Evolutionary conservation across 1,139 yeast genomes (phyloP), one percentile per base, ranked within the genome.

Genomic region (Candida albicans): DNA sequence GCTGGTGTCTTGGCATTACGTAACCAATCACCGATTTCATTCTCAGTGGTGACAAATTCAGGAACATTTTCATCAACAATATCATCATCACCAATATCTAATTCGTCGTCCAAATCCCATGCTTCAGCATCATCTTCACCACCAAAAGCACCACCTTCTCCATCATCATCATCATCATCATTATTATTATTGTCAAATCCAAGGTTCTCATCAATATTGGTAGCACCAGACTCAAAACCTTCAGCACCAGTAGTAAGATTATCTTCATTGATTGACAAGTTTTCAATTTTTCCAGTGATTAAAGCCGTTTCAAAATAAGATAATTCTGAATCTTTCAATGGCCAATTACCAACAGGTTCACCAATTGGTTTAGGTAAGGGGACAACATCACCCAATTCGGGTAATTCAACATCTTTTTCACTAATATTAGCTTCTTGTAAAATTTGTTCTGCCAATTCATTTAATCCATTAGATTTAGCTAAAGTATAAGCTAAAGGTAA

Each of bases 1-100:
- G 96, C 98, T 4, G 98, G 90, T 42, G 93, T 78, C 51, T 86
- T 87, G 12, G 97, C 88, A 66, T 87, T 88, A 52, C 93, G 85
- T 34, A 87, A 78, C 99, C 99, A 95, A 52, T 69, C 67, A 4
- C 85, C 85, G 33, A 84, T 65, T 64, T 93, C 97, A 30, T 82
- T 78, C 14, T 77, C 74, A 30, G 36, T 33, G 7, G 61, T 57
- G 12, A 67, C 65, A 24, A 59, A 70, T 8, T 64, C 56, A n/a
- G 67, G 58, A 22, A 59, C 57, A 28, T 56, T 65, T 14, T 55
- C 58, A 18, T 53, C 62, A 18, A 24, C 39, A 6, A 32, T n/a
- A 57, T 24, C 64, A n/a, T 61, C 56, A 31, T 66, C 67, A 11
- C 71, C 81, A 40, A 68, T 67, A 33, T 71, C 83, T 43, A 68